Conservation (phyloP, 2,329 filamentous ascomycete species). For the Lasiodiplodia sp. region DNA sequence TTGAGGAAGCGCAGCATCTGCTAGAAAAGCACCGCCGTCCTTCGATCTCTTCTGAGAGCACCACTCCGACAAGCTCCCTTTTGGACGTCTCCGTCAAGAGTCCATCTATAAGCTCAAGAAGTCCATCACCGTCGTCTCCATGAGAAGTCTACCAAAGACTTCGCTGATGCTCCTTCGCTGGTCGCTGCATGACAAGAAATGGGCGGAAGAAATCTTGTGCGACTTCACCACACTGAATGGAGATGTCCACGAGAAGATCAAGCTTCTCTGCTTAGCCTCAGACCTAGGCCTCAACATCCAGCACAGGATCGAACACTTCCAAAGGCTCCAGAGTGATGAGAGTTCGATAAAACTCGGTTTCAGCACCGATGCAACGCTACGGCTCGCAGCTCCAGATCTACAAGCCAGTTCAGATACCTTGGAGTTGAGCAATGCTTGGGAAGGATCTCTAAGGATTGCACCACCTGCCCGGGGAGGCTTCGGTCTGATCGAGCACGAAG, state of each 20-base stretch:
- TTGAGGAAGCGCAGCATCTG: conserved; percentile 30
- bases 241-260: conserved; percentile 34
- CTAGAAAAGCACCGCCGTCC: conserved; percentile 12
- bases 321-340: conserved; percentile 32
- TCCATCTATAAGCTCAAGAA: neutral
- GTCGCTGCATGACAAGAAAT: conserved; percentile 34
- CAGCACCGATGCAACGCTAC: conserved; percentile 33
- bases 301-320: conserved; percentile 33
- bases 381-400: neutral
- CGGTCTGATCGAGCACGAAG: neutral
- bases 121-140: neutral
- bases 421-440: neutral
- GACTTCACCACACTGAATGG: conserved; percentile 32
- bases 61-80: neutral
- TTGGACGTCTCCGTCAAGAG: conserved; percentile 1
- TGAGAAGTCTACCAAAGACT: neutral
- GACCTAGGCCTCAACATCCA: conserved; percentile 31
- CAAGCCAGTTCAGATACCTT: conserved; percentile 3
- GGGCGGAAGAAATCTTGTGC: conserved; percentile 28
- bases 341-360: conserved; percentile 32
- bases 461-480: neutral
- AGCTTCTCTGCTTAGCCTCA: conserved; percentile 32
- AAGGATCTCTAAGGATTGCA: fast-evolving
- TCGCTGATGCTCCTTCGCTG: conserved; percentile 20
- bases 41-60: neutral